Conservation (phyloP, 805 yeast species). For the Cyberlindnera saturnus region DNA sequence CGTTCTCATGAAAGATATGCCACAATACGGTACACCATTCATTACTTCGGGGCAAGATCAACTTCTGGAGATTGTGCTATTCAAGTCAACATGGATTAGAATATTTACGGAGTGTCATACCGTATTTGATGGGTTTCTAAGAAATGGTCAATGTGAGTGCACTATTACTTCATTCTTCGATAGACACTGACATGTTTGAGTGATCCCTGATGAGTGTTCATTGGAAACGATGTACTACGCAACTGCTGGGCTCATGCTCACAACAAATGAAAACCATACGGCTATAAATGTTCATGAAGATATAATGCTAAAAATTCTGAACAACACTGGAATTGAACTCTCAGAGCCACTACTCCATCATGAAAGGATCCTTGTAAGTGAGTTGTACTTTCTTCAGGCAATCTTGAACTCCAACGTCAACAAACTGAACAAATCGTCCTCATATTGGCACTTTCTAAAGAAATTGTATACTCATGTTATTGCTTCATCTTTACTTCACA, state of each 20-base stretch:
- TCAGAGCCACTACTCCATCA: constrained; percentile 2
- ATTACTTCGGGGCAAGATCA: constrained; percentile 5
- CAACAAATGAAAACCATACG: constrained; percentile 32
- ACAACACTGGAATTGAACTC: background rate
- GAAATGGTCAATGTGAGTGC: constrained; percentile 5
- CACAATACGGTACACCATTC: constrained; percentile 6
- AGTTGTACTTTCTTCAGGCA: constrained; percentile 16
- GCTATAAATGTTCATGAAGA: constrained; percentile 26
- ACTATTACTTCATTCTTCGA: background rate
- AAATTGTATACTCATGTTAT: constrained; percentile 18
- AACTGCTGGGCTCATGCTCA: constrained; percentile 29
- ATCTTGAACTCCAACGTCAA: constrained; percentile 28
- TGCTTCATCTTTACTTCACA: background rate
- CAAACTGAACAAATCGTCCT: constrained; percentile 33
- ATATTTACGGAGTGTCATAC: constrained; percentile 29
- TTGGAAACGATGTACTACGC: constrained; percentile 16
- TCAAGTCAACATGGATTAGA: constrained; percentile 23
- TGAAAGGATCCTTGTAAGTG: constrained; percentile 12
- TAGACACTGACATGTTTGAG: background rate
- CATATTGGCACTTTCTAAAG: constrained; percentile 30
- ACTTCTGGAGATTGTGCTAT: constrained; percentile 28
- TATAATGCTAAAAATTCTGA: constrained; percentile 14
- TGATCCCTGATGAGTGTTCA: constrained; percentile 2
- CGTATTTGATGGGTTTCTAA: constrained; percentile 7
- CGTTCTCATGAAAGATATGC: constrained; percentile 7